Evolutionary conservation across 495 filamentous ascomycete species (phyloP), one percentile per base, ranked within the genome.

Genomic region (Cryomyces antarcticus): DNA sequence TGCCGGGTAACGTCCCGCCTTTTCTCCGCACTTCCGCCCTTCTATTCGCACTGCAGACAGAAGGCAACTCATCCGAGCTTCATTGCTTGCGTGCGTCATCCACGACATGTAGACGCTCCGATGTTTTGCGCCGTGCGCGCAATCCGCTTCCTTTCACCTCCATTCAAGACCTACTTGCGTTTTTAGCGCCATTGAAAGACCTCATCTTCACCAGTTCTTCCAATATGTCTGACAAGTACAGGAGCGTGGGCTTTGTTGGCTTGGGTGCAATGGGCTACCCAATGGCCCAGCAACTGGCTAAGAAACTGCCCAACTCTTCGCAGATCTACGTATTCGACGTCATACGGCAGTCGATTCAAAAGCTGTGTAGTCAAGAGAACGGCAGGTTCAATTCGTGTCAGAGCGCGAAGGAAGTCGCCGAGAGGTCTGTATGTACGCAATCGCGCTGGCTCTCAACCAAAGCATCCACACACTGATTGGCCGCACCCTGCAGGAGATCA

Each of bases 211-310:
- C 17, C 17, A 24, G 17, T 24, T 24, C 17, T 24, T 24, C 17
- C 17, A 24, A 2, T 2, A 24, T 24, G 17, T 24, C 17, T 24
- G 17, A 24, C 17, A 24, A 24, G 17, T 24, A 24, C 17, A 24
- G 17, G 2, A 24, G 17, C 17, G 43, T 69, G 31, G 66, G 66
- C 28, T 68, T 67, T 50, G 60, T 70, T 42, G 66, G 66, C 49
- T 57, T 68, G 1, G 66, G 65, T 5, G 50, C 53, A n/a, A 70
- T 68, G 66, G 66, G 66, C 6, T 56, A 51, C 31, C 62, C 57
- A 30, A 70, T 70, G 63, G 57, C 55, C 12, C 41, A 41, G 12
- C 58, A 67, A 40, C 48, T 70, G 29, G 46, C 54, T 4, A 50
- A 57, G 13, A 70, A 70, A 40, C 46, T 64, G 11, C 51, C 52